phyloP scores from a whole-genome alignment of 192 early-diverging fungal species.

The Phlyctochytrium bullatum region DNA sequence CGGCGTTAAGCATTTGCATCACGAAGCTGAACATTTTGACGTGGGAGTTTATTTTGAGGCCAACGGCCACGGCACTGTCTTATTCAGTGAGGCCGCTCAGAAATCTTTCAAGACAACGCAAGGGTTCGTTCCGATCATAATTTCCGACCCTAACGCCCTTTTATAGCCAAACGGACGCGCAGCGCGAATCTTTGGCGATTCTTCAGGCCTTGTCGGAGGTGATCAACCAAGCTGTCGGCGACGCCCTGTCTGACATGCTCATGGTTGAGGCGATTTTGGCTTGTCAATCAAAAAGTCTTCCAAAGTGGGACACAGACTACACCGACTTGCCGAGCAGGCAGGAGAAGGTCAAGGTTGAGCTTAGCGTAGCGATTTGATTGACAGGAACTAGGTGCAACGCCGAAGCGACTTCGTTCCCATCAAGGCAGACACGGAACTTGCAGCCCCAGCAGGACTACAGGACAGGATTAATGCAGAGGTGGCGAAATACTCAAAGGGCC shows the following conservation, averaged over 20 bases:
- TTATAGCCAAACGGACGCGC: conserved; percentile 64
- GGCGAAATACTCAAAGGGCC: conserved; percentile 77
- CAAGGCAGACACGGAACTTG: conserved; percentile 92
- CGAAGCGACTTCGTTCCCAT: conserved; percentile 90
- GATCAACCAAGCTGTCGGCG: conserved; percentile 99
- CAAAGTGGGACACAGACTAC: conserved; percentile 91
- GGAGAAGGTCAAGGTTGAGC: conserved; percentile 88
- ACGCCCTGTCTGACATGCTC: conserved; percentile 96
- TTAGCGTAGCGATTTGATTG: conserved; percentile 4
- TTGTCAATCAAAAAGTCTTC: conserved; percentile 73
- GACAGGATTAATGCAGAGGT: conserved; percentile 78
- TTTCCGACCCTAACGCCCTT: background rate
- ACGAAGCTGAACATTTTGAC: conserved; percentile 95
- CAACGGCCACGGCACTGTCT: conserved; percentile 97
- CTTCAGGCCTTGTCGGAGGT: conserved; percentile 85
- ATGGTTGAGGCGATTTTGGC: conserved; percentile 88
- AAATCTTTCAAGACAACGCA: conserved; percentile 69
- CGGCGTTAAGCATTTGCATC: conserved; percentile 99
- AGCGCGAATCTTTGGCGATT: conserved; percentile 72
- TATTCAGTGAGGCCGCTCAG: conserved; percentile 81
- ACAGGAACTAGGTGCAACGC: conserved; percentile 55
- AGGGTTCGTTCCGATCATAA: conserved; percentile 41
- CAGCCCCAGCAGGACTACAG: conserved; percentile 86
- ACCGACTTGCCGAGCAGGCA: conserved; percentile 91
- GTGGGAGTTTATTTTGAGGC: conserved; percentile 99